phyloP scores from a whole-genome alignment of 495 filamentous ascomycete genomes.

The Xylaria sp. region DNA sequence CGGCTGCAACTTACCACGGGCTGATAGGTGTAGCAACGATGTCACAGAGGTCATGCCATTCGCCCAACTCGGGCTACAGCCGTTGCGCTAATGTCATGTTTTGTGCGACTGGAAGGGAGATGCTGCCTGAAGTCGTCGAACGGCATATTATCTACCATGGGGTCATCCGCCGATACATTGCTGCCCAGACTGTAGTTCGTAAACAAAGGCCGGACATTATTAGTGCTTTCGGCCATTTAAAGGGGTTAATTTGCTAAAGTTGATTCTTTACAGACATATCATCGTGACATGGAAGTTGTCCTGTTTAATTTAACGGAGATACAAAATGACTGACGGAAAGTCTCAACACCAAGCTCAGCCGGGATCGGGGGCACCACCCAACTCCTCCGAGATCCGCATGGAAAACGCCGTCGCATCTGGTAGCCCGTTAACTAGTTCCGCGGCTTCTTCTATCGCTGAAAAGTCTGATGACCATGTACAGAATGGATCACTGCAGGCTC shows the following conservation, averaged over 20 bases:
- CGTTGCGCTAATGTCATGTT: constrained; percentile 25
- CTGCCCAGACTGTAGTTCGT: constrained; percentile 22
- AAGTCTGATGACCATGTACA: neutral
- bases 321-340: constrained; percentile 20
- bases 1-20: constrained; percentile 21
- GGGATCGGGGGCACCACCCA: constrained; percentile 10
- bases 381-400: neutral
- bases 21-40: constrained; percentile 21
- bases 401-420: neutral
- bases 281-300: neutral
- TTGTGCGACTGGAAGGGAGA: constrained; percentile 26
- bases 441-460: constrained; percentile 9
- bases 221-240: constrained; percentile 11
- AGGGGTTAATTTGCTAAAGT: neutral
- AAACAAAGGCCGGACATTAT: constrained; percentile 7
- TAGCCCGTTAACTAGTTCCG: constrained; percentile 4
- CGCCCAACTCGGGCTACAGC: constrained; percentile 20
- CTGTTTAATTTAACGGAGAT: neutral
- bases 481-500: neutral
- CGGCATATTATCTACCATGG: constrained; percentile 16
- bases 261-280: constrained; percentile 5
- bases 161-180: constrained; percentile 16
- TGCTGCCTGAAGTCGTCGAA: constrained; percentile 26
- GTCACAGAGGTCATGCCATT: constrained; percentile 20
- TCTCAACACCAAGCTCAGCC: constrained; percentile 16